Percentiles rank a stretch among this genome's conserved stretches.
phyloP scores from a whole-genome alignment of 1,139 yeast genomes.

The Waltiozyma sp. region DNA sequence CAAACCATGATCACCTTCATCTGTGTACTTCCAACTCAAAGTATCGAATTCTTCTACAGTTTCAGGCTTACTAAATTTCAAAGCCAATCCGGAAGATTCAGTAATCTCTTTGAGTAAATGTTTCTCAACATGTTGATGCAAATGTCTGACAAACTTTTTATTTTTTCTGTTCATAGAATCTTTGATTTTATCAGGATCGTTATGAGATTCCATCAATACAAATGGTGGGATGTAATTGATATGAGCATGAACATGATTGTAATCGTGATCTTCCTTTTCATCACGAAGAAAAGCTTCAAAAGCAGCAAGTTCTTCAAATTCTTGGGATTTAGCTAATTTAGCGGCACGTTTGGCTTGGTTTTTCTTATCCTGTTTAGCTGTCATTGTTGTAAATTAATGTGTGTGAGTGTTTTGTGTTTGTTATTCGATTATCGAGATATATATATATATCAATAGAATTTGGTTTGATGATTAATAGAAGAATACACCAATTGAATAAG shows the following conservation, averaged over 20 bases:
- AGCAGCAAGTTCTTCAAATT: conserved; percentile 50
- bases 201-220: conserved; percentile 53
- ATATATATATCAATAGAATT: too few relatives aligned
- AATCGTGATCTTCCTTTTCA: conserved; percentile 70
- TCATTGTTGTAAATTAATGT: conserved; percentile 7
- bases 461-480: too few relatives aligned
- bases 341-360: conserved; percentile 9
- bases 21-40: conserved; percentile 44
- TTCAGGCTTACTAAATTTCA: conserved; percentile 41
- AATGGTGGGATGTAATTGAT: conserved; percentile 65
- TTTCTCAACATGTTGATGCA: conserved; percentile 65
- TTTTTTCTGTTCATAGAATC: conserved; percentile 65
- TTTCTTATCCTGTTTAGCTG: conserved; percentile 16
- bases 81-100: conserved; percentile 45
- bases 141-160: conserved; percentile 60
- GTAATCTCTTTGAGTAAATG: conserved; percentile 53
- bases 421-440: too few relatives aligned
- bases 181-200: conserved; percentile 62
- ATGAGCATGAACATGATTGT: conserved; percentile 57
- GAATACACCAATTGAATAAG: too few relatives aligned
- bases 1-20: conserved; percentile 39
- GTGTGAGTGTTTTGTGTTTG: too few relatives aligned
- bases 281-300: conserved; percentile 59
- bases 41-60: conserved; percentile 35
- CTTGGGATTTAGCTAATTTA: conserved; percentile 16